Conservation (phyloP, 768 basidiomycete species). For the Boletus tomentosulus region DNA sequence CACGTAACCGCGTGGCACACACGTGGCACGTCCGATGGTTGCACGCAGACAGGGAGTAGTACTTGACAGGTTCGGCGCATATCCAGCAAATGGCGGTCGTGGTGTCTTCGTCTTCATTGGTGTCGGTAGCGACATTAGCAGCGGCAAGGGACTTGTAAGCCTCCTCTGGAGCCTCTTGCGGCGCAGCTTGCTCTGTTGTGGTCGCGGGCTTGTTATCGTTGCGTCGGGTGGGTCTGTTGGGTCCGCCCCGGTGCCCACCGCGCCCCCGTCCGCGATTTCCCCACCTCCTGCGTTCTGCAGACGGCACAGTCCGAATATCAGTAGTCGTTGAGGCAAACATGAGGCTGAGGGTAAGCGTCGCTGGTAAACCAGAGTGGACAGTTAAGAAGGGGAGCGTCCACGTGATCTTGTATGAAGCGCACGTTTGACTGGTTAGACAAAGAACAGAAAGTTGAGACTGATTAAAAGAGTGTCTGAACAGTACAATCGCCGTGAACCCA, state of each 20-base stretch:
- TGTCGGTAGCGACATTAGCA: not conserved
- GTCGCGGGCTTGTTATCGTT: constrained; percentile 3
- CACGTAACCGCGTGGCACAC: constrained; percentile 82
- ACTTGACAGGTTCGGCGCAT: constrained; percentile 91
- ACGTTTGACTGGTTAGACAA: not conserved
- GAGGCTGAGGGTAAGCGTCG: not conserved
- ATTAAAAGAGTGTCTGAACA: not conserved
- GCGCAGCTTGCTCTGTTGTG: not conserved
- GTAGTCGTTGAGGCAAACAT: constrained; percentile 22
- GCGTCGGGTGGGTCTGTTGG: constrained; percentile 7
- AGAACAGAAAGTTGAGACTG: not conserved
- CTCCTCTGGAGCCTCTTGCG: not conserved
- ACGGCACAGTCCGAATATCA: constrained; percentile 4
- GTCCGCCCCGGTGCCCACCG: constrained; percentile 5
- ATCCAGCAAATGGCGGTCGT: constrained; percentile 67
- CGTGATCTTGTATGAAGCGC: not conserved
- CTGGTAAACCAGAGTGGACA: not conserved
- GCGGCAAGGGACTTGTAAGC: not conserved
- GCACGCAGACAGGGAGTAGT: constrained; percentile 83
- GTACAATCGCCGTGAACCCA: no score
- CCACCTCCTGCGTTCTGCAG: constrained; percentile 10
- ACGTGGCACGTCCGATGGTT: constrained; percentile 95
- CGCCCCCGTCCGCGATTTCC: constrained; percentile 20
- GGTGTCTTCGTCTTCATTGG: constrained; percentile 34
- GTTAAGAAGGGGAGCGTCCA: not conserved